Evolutionary conservation across 495 filamentous ascomycete species (phyloP), one percentile per base, ranked within the genome.

Genomic region (Penicillium steckii): DNA sequence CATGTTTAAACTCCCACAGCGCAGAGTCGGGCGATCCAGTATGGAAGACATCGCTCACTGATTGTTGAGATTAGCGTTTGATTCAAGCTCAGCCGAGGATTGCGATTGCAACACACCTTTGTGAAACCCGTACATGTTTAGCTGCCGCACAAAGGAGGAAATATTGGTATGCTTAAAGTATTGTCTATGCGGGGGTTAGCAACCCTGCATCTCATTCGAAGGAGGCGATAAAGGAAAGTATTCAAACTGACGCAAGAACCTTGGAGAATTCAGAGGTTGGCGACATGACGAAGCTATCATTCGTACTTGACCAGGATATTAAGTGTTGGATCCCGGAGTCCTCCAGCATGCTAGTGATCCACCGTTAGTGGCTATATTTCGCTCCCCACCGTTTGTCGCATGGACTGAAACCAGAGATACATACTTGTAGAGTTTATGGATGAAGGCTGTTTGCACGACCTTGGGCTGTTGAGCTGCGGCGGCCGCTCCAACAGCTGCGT

Each of bases 121-220:
- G 71, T 98, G 94, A 75, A 98, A 98, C 2, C 94, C 94, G 61
- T 98, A 98, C 94, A 98, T 98, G 66, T 98, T 98, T 47, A 98
- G 76, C 71, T 98, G 94, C 43, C 94, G 84, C 29, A 98, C 94
- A 66, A 98, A 98, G 8, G 94, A 98, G 4, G 94, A 97, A 48
- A 97, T 95, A 65, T 98, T 98, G 52, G 94, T 98, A 69, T 98
- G 94, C 66, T 98, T 98, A 70, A 98, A 98, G 69, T 98, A 98
- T 84, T 95, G 84, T 50, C 85, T 87, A 62, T 41, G 32, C 29
- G 58, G 40, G 22, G 19, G 48, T 75, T 62, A 74, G 70, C 48
- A 46, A 22, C 17, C 56, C 35, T 15, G 35, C 35, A 38, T 17
- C 35, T 21, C 17, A 13, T 38, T 19, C 2, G 2, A 15, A 19